Evolutionary conservation across 176 grass and related monocot species (phyloP), one percentile per base, ranked within the genome.

Genomic region (Aegilops longissima): DNA sequence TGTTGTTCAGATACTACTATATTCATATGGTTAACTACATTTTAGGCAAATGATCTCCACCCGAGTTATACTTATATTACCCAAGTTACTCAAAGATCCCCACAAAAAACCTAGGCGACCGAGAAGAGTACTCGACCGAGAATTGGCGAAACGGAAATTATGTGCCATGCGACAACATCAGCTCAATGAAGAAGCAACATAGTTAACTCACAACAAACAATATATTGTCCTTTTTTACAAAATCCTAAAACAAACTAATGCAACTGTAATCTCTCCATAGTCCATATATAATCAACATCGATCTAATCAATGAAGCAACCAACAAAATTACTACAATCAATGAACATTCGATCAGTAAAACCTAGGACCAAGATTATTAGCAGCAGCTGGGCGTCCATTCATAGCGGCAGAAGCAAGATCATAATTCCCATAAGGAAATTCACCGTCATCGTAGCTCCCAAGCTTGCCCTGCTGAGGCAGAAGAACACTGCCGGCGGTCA

Each of bases 301-400:
- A 68, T 58, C 73, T 13, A 90, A 86, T 36, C 9, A 84, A 84
- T 16, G 61, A 84, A 75, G 47, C 67, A 66, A 58, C 45, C 75
- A 75, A 61, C 74, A 80, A 80, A 87, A 76, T 47, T 68, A 45
- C 35, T 51, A 49, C 20, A 34, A 9, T 59, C 9, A 18, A 80
- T 61, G 11, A 17, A 42, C 45, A 24, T 6, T 3, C 34, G 5
- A 63, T 61, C 35, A 61, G 61, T 70, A 88, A 9, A 30, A 51
- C 61, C 56, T 3, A 54, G 4, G 17, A 52, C 52, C 75, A 16
- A 73, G 72, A 66, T 66, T 83, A 10, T 63, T 56, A 77, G 27
- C 25, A 77, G 73, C 45, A 54, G 73, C 27, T 11, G 24, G 13
- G 30, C 49, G 73, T 77, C 73, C 47, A 54, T 33, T 76, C 42